phyloP scores from a whole-genome alignment of 2,329 filamentous ascomycete genomes.

The Cytospora piceicola region DNA sequence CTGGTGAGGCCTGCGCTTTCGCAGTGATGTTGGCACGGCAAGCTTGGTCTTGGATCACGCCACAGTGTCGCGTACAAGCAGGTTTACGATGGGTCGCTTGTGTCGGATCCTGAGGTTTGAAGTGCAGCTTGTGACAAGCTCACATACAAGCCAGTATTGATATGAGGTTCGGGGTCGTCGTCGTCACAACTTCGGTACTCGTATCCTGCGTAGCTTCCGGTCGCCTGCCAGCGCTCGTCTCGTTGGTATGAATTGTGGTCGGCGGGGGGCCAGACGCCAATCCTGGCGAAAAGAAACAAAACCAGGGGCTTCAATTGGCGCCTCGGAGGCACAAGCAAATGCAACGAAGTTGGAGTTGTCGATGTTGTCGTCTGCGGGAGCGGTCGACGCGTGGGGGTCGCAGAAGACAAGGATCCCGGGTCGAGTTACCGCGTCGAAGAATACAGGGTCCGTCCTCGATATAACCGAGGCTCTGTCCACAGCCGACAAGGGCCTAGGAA shows the following conservation, averaged over 20 bases:
- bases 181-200: background rate
- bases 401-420: constrained; percentile 23
- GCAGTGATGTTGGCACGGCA: background rate
- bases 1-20: background rate
- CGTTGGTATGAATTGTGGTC: background rate
- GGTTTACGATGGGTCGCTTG: background rate
- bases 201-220: background rate
- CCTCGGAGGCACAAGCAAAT: background rate
- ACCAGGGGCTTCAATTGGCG: background rate
- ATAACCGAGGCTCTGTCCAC: background rate
- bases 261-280: background rate
- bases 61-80: constrained; percentile 5
- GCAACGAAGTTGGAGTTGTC: background rate
- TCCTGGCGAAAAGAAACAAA: background rate
- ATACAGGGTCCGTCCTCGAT: background rate
- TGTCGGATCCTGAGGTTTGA: background rate
- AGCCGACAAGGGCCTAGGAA: background rate
- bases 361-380: constrained; percentile 9
- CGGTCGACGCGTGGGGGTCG: constrained; percentile 25
- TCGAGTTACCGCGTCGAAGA: constrained; percentile 18
- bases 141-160: no score
- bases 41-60: constrained; percentile 6
- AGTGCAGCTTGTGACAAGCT: background rate
- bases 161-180: background rate
- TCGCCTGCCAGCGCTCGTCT: background rate